Evolutionary conservation across 2,329 filamentous ascomycete species (phyloP), one percentile per base, ranked within the genome.

Genomic region (Aspergillus felis): DNA sequence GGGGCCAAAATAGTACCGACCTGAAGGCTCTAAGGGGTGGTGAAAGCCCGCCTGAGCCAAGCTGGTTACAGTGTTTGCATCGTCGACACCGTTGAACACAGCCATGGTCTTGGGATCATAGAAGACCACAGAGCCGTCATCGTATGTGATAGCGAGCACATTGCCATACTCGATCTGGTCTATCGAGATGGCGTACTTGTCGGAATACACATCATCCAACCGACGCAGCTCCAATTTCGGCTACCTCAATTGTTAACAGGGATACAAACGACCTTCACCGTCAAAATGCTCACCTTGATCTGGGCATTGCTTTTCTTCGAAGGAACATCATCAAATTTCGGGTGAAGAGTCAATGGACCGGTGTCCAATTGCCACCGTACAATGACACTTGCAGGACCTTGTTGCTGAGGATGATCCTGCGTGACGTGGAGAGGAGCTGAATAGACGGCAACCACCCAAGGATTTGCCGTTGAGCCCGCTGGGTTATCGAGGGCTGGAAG

Each of bases 121-220:
- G 72, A 93, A 90, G 64, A 94, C 87, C 3, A 95, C 80, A 0
- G 86, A 88, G 10, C 92, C 90, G 69, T 96, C 92, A 60, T 89
- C 89, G 65, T 90, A 90, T 27, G 83, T 82, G 57, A 96, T 79
- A 29, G 88, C 86, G 2, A 96, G 62, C 1, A 89, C 81, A 57
- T 86, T 91, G 51, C 89, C 88, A 58, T 88, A 85, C 64, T 89
- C 88, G 20, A 89, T 79, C 2, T 85, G 78, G 50, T 88, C 83
- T 29, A 94, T 78, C 0, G 84, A 84, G 42, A 96, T 74, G 1
- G 92, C 78, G 25, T 89, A 81, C 69, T 91, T 92, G 63, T 89
- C 84, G 32, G 89, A 78, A 17, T 84, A 74, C 7, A 90, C 80
- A 51, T 93, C 86, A 1, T 89, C 83, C 24, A 88, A 76, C 67